phyloP scores from a whole-genome alignment of 2,329 filamentous ascomycete species.

The Myriosclerotinia curreyana region DNA sequence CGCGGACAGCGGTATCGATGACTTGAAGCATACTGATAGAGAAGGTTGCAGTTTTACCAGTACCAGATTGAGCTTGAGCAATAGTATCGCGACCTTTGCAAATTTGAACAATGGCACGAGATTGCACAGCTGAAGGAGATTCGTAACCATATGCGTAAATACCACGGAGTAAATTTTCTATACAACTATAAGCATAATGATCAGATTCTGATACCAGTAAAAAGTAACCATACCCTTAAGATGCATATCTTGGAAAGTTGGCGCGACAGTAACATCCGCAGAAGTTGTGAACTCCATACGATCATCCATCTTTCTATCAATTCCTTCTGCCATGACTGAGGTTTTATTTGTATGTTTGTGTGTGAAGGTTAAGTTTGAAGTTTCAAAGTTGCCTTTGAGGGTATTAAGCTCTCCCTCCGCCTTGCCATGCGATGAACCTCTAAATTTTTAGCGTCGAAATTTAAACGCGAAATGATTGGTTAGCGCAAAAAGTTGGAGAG shows the following conservation, averaged over 20 bases:
- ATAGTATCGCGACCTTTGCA: conserved; percentile 99
- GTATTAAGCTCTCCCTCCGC: not conserved
- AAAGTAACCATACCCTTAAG: conserved; percentile 69
- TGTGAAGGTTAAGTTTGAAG: not conserved
- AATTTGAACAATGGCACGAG: conserved; percentile 95
- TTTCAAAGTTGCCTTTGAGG: conserved; percentile 11
- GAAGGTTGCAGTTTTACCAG: conserved; percentile 95
- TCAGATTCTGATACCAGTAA: not conserved
- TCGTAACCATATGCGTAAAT: conserved; percentile 99
- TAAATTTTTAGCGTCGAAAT: conserved; percentile 26
- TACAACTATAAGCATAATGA: conserved; percentile 43
- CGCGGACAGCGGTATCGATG: conserved; percentile 87
- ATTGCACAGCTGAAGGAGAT: conserved; percentile 95
- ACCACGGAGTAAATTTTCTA: conserved; percentile 83
- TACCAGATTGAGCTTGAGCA: conserved; percentile 94
- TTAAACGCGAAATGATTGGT: conserved; percentile 31
- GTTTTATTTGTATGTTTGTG: conserved; percentile 21
- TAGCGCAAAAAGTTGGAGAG: conserved; percentile 24
- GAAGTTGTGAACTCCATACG: conserved; percentile 98
- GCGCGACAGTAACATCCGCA: conserved; percentile 93
- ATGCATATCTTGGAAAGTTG: conserved; percentile 90
- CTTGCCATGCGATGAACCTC: conserved; percentile 20
- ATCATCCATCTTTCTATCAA: conserved; percentile 92
- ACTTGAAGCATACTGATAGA: conserved; percentile 95
- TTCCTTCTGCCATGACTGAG: conserved; percentile 73